Conservation (phyloP, 2,329 filamentous ascomycete genomes). For the Alternaria tenuissima region DNA sequence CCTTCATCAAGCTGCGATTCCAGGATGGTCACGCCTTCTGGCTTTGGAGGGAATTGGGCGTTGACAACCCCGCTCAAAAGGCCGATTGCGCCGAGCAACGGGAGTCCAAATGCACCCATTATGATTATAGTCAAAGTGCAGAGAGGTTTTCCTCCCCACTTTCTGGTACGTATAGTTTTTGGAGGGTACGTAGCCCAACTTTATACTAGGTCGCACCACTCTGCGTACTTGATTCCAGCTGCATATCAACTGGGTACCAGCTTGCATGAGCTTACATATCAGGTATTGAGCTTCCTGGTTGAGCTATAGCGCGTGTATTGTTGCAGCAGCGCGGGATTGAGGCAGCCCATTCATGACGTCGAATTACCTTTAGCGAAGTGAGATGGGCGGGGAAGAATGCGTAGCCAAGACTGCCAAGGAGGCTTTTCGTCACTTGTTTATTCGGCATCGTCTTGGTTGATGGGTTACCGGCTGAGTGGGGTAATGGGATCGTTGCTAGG, state of each 20-base stretch:
- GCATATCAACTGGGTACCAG: constrained; percentile 7
- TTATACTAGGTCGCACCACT: not conserved
- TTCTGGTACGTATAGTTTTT: not conserved
- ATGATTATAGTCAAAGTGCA: not conserved
- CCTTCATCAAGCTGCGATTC: constrained; percentile 52
- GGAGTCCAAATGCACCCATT: constrained; percentile 19
- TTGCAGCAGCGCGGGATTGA: constrained; percentile 20
- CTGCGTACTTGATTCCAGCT: not conserved
- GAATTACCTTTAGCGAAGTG: constrained; percentile 13
- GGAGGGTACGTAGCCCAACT: not conserved
- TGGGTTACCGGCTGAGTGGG: not conserved
- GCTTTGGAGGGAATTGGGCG: constrained; percentile 53
- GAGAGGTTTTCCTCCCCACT: not conserved
- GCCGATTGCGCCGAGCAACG: constrained; percentile 25
- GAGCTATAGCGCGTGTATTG: constrained; percentile 22
- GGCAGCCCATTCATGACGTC: constrained; percentile 27
- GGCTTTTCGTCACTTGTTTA: constrained; percentile 16
- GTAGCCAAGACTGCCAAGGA: constrained; percentile 34
- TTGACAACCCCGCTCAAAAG: constrained; percentile 20
- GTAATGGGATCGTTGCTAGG: not conserved
- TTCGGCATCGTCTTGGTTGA: constrained; percentile 2
- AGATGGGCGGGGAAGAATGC: constrained; percentile 27
- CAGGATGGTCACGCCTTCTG: constrained; percentile 50
- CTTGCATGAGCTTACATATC: constrained; percentile 20
- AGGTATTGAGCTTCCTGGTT: constrained; percentile 36